A percentile compares a stretch with the other conserved stretches of the same genome.
phyloP scores from a whole-genome alignment of 352 stramenopile species.

The Globisporangium rhizosaccharum region DNA sequence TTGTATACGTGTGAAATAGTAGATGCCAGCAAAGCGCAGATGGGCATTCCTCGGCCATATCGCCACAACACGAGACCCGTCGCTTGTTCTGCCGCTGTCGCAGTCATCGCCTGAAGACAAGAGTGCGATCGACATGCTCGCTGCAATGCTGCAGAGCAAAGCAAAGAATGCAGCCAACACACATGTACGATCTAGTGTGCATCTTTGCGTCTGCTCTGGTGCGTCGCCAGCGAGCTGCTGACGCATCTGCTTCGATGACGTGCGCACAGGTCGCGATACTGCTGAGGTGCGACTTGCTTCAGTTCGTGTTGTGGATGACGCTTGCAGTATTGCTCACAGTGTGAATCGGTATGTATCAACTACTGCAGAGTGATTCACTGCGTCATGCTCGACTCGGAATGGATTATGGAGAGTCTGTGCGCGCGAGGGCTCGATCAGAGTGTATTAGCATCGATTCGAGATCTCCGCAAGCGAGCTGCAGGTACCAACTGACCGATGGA shows the following conservation, averaged over 20 bases:
- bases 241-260: not conserved
- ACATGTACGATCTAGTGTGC: conserved; percentile 13
- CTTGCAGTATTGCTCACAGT: not conserved
- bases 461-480: conserved; percentile 11
- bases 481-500: not conserved
- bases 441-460: conserved; percentile 7
- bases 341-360: not conserved
- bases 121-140: conserved; percentile 3
- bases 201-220: not conserved
- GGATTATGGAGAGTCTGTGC: conserved; percentile 12
- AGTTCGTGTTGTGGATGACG: not conserved
- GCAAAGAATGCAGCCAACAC: conserved; percentile 16
- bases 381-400: conserved; percentile 16
- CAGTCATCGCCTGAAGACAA: not conserved
- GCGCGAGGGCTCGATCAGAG: conserved; percentile 6
- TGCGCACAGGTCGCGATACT: conserved; percentile 3
- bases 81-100: conserved; percentile 3
- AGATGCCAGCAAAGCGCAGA: conserved; percentile 9
- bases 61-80: conserved; percentile 1
- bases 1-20: not conserved
- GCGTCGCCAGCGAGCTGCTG: not conserved
- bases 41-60: conserved; percentile 10
- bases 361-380: conserved; percentile 9
- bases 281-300: conserved; percentile 1
- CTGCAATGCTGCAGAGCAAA: conserved; percentile 15